A percentile compares a stretch with the other conserved stretches of the same genome.
Conservation (phyloP, 192 early-diverging fungal species). For the Chytriomyces sp. region DNA sequence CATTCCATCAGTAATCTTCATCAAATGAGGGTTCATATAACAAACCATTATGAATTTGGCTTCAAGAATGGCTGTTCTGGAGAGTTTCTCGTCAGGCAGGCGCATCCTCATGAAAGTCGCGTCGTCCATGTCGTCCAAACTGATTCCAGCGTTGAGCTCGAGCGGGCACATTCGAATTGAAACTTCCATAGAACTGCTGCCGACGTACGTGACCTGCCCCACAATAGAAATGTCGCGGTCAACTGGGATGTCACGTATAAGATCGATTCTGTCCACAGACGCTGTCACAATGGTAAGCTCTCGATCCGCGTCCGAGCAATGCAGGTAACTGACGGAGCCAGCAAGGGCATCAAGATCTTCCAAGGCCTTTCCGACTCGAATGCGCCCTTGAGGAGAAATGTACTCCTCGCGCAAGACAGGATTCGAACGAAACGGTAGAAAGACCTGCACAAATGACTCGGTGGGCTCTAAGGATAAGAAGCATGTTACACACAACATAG, state of each 20-base stretch:
- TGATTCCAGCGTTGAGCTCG: neutral
- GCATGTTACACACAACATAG: too few relatives aligned
- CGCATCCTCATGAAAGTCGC: slow-evolving; percentile 17
- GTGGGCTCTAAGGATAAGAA: too few relatives aligned
- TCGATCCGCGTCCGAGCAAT: slow-evolving; percentile 54
- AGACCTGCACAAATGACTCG: slow-evolving; percentile 72
- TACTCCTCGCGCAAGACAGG: slow-evolving; percentile 83
- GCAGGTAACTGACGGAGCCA: slow-evolving; percentile 78
- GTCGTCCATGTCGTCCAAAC: slow-evolving; percentile 21
- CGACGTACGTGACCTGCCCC: slow-evolving; percentile 84
- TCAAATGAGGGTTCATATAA: neutral
- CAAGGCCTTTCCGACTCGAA: slow-evolving; percentile 81
- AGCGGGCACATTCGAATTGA: slow-evolving; percentile 35
- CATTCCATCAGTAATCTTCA: neutral
- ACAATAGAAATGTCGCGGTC: slow-evolving; percentile 72
- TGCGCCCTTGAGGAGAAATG: slow-evolving; percentile 70
- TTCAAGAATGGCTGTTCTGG: slow-evolving; percentile 42
- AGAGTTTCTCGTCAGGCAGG: neutral
- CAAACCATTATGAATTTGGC: slow-evolving; percentile 82
- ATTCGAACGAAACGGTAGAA: slow-evolving; percentile 75
- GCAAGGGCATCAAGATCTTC: slow-evolving; percentile 84
- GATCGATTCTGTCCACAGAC: slow-evolving; percentile 82
- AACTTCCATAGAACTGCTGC: slow-evolving; percentile 85
- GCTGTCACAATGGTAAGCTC: slow-evolving; percentile 85
- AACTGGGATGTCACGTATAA: slow-evolving; percentile 63